A percentile compares a stretch with the other conserved stretches of the same genome.
These are phyloP conservation scores for Trichoderma koningiopsis DNA, from an alignment of 2,329 filamentous ascomycete genomes.

Conservation along the genomic window DNA sequence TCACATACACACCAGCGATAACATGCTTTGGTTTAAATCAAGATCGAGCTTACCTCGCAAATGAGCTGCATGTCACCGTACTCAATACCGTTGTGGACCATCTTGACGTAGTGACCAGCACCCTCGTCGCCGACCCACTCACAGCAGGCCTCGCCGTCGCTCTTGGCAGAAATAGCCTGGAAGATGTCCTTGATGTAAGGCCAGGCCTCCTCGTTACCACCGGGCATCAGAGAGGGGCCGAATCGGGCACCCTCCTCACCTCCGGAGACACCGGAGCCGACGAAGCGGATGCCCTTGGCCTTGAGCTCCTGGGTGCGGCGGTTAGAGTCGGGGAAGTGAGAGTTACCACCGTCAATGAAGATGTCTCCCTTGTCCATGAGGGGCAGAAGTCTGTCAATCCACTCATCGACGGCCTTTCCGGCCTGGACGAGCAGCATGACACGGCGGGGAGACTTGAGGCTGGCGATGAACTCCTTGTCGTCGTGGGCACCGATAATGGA, in stretches of 20 bases:
- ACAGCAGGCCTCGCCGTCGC: conserved; percentile 94
- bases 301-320: conserved; percentile 88
- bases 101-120: conserved; percentile 99
- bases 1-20: neutral
- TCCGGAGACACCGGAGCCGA: conserved; percentile 96
- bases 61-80: conserved; percentile 99
- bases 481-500: conserved; percentile 91
- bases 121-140: conserved; percentile 99
- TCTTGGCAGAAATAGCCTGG: conserved; percentile 97
- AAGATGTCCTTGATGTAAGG: conserved; percentile 98
- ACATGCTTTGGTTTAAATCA: no score
- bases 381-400: conserved; percentile 92
- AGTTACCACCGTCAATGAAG: conserved; percentile 98
- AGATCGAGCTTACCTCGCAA: conserved; percentile 72
- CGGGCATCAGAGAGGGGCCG: conserved; percentile 96
- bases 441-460: conserved; percentile 95
- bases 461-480: conserved; percentile 90
- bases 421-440: conserved; percentile 99
- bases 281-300: conserved; percentile 88
- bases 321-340: conserved; percentile 98
- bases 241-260: conserved; percentile 99
- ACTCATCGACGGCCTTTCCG: conserved; percentile 95
- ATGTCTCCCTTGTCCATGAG: conserved; percentile 86
- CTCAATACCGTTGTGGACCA: conserved; percentile 99
- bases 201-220: conserved; percentile 98